Evolutionary conservation across 371 early-diverging fungal genomes (phyloP).

Genomic region (Haplosporangium sp.): DNA sequence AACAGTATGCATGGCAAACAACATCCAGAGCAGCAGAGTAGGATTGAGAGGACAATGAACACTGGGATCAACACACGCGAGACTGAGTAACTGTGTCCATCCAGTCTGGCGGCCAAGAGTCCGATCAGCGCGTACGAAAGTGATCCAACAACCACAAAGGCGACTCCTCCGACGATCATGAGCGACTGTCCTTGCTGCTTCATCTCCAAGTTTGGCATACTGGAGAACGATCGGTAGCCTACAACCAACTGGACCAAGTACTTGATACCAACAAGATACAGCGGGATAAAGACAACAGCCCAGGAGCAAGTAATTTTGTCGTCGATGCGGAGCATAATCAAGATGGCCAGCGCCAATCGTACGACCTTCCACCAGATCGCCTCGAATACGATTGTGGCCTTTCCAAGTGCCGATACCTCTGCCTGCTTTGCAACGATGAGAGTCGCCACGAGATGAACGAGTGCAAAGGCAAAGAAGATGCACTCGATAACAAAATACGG

Average conservation of each 20-base stretch:
- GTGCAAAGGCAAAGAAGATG: constrained; percentile 28
- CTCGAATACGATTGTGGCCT: constrained; percentile 56
- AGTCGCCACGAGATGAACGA: constrained; percentile 12
- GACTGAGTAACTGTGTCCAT: constrained; percentile 65
- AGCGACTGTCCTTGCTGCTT: constrained; percentile 65
- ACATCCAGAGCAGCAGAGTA: constrained; percentile 80
- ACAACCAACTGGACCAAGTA: constrained; percentile 65
- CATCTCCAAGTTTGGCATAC: constrained; percentile 61
- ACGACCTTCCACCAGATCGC: constrained; percentile 71
- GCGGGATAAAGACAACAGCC: constrained; percentile 84
- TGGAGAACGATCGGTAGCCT: constrained; percentile 60
- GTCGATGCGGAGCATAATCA: constrained; percentile 76
- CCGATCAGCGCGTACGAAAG: constrained; percentile 81
- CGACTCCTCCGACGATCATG: constrained; percentile 61
- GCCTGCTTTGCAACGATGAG: constrained; percentile 9
- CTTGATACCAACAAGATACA: constrained; percentile 77
- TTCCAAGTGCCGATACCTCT: constrained; percentile 20
- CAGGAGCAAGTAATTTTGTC: constrained; percentile 69
- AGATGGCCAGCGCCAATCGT: constrained; percentile 66
- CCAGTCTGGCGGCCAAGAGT: constrained; percentile 74
- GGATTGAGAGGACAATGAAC: constrained; percentile 76
- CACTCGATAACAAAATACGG: constrained; percentile 55
- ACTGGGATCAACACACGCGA: constrained; percentile 82
- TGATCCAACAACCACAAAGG: constrained; percentile 66
- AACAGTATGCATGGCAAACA: constrained; percentile 74